Evolutionary conservation across 2,329 filamentous ascomycete species (phyloP), one percentile per base, ranked within the genome.

Genomic region (Rutstroemia sp.): DNA sequence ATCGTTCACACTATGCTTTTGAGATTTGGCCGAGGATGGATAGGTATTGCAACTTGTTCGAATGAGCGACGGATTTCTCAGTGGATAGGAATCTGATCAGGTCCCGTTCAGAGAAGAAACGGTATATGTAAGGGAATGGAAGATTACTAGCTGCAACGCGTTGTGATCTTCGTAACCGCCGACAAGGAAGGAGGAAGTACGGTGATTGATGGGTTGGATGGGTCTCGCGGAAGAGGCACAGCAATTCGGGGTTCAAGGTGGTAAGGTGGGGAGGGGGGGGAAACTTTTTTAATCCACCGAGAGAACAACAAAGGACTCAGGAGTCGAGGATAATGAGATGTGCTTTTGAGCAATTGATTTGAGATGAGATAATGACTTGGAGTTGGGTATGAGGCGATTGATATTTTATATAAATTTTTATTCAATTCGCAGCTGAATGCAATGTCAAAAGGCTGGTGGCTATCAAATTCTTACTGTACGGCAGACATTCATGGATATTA

Each of bases 171-270:
- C 52, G 23, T 54, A 49, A 6, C 52, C 52, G 52, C 52, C 36
- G 52, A 44, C 52, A 54, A 54, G 52, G 52, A 54, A 54, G 52
- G 52, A 54, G 52, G 30, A 21, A 48, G 17, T 25, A 48, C 21
- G 30, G 10, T 48, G 46, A 25, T 39, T 47, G n/a, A 19, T 14
- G 27, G 44, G 21, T 25, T 53, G 40, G 45, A 48, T 36, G 51
- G 48, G 50, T 36, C 40, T 53, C 19, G 50, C 25, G 45, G 50
- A 46, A 21, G 42, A 23, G 42, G 42, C 52, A 54, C 52, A 54
- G 45, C 23, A 30, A 42, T 54, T 54, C 48, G 51, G 45, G 45
- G 52, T 54, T 27, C 51, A 54, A 48, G 44, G 51, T 17, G 42
- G 42, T 21, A 21, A 21, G 21, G 17, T 19, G 42, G 42, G 17